A percentile compares a stretch with the other conserved stretches of the same genome.
These are phyloP conservation scores for Periconia sp. DNA, from an alignment of 2,329 filamentous ascomycete genomes.

Conservation along the genomic window DNA sequence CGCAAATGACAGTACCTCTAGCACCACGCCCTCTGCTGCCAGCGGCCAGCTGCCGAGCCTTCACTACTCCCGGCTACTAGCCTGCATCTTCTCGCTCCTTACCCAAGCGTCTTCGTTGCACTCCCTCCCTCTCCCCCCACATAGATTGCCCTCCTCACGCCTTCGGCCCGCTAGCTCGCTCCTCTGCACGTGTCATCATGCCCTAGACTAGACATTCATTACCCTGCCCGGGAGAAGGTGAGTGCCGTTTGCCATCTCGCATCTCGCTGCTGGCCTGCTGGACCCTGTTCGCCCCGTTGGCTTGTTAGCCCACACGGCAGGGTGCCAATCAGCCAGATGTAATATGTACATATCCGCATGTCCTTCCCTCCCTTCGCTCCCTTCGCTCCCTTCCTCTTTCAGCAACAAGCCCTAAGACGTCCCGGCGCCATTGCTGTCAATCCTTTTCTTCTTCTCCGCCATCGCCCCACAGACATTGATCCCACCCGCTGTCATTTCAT, in stretches of 20 bases:
- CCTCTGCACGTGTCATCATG: constrained; percentile 40
- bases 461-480: constrained; percentile 35
- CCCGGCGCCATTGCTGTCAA: constrained; percentile 34
- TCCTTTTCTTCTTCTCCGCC: constrained; percentile 31
- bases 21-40: constrained; percentile 28
- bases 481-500: constrained; percentile 18
- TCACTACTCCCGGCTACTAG: constrained; percentile 2
- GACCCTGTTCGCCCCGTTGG: constrained; percentile 20
- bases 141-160: constrained; percentile 22
- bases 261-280: constrained; percentile 27
- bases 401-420: constrained; percentile 31
- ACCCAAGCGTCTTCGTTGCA: constrained; percentile 21
- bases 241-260: constrained; percentile 33
- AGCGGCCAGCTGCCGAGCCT: too few relatives aligned
- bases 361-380: constrained; percentile 22
- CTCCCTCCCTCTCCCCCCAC: constrained; percentile 23
- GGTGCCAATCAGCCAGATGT: constrained; percentile 28
- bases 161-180: constrained; percentile 24
- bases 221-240: constrained; percentile 34
- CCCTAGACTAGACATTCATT: constrained; percentile 25
- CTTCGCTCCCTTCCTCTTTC: constrained; percentile 31
- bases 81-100: constrained; percentile 23
- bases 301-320: constrained; percentile 16
- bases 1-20: constrained; percentile 45
- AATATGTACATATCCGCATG: constrained; percentile 29